phyloP scores from a whole-genome alignment of 1,284 basidiomycete genomes.

The Ceratobasidium sp. region DNA sequence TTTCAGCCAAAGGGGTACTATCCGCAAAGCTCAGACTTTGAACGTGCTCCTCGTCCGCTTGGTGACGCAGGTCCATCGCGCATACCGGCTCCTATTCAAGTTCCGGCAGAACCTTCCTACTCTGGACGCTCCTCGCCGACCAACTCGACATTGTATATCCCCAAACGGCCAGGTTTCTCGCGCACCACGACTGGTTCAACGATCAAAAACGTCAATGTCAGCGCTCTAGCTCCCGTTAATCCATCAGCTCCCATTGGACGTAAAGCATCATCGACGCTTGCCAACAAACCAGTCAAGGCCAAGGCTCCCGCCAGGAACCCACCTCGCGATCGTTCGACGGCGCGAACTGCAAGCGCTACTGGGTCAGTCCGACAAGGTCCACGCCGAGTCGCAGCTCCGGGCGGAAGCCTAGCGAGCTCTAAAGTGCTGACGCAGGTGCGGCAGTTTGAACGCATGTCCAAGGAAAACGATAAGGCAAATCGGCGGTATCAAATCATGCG shows the following conservation, averaged over 20 bases:
- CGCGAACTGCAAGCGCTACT: constrained; percentile 22
- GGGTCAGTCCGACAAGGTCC: constrained; percentile 29
- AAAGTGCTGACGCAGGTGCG: constrained; percentile 82
- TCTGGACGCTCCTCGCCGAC: constrained; percentile 39
- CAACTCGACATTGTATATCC: constrained; percentile 19
- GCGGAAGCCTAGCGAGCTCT: constrained; percentile 60
- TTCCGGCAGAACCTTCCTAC: constrained; percentile 52
- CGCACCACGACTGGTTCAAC: constrained; percentile 38
- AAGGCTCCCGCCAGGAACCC: constrained; percentile 31
- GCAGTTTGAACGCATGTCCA: constrained; percentile 76
- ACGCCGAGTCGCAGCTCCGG: constrained; percentile 43
- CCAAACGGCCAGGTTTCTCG: constrained; percentile 42
- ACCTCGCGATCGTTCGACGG: constrained; percentile 42
- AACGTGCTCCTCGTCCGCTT: constrained; percentile 80
- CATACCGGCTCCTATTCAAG: constrained; percentile 73
- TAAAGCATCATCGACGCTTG: neutral
- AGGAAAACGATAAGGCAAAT: constrained; percentile 71
- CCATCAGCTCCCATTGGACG: constrained; percentile 17
- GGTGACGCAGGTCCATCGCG: constrained; percentile 52
- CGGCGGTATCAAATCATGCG: constrained; percentile 82
- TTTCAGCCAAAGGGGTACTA: constrained; percentile 49
- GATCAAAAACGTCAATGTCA: constrained; percentile 17
- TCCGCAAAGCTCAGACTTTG: constrained; percentile 78
- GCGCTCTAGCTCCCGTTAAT: constrained; percentile 9
- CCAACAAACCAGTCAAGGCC: constrained; percentile 34